Conservation (phyloP, 2,329 filamentous ascomycete species). For the Emericellopsis atlantica region DNA sequence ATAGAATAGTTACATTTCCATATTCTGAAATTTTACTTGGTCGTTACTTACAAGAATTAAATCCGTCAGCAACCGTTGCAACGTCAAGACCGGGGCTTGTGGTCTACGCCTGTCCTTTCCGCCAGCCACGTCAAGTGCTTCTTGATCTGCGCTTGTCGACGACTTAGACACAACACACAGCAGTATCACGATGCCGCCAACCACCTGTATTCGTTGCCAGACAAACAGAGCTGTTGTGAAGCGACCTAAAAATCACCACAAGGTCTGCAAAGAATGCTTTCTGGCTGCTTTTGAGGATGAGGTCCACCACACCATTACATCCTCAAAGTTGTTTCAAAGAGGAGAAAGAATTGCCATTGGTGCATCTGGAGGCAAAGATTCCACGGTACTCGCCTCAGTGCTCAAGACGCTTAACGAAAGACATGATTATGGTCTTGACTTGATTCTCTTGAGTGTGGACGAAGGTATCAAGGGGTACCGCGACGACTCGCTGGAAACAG, state of each 20-base stretch:
- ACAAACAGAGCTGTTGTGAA: conserved; percentile 75
- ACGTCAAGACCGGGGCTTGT: too few relatives aligned
- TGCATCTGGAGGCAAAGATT: conserved; percentile 94
- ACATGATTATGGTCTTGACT: conserved; percentile 72
- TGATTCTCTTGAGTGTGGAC: conserved; percentile 83
- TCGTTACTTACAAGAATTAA: too few relatives aligned
- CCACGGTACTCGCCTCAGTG: conserved; percentile 87
- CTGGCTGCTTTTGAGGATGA: conserved; percentile 80
- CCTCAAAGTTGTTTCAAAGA: conserved; percentile 65
- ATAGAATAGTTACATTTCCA: too few relatives aligned
- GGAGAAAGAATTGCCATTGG: conserved; percentile 90
- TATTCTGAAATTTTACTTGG: too few relatives aligned
- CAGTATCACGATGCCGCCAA: conserved; percentile 53
- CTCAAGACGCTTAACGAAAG: conserved; percentile 90
- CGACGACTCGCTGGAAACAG: conserved; percentile 90
- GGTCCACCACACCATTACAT: conserved; percentile 81
- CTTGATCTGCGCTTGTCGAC: too few relatives aligned
- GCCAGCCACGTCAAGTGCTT: too few relatives aligned
- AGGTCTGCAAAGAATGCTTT: conserved; percentile 86
- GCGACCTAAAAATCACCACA: conserved; percentile 86
- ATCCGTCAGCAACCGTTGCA: too few relatives aligned
- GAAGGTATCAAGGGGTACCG: conserved; percentile 96
- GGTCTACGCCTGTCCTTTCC: too few relatives aligned
- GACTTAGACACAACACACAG: too few relatives aligned
- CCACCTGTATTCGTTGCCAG: conserved; percentile 64